These are phyloP conservation scores for Pleurotus djamor DNA, from an alignment of 768 basidiomycete genomes.

Conservation along the genomic window DNA sequence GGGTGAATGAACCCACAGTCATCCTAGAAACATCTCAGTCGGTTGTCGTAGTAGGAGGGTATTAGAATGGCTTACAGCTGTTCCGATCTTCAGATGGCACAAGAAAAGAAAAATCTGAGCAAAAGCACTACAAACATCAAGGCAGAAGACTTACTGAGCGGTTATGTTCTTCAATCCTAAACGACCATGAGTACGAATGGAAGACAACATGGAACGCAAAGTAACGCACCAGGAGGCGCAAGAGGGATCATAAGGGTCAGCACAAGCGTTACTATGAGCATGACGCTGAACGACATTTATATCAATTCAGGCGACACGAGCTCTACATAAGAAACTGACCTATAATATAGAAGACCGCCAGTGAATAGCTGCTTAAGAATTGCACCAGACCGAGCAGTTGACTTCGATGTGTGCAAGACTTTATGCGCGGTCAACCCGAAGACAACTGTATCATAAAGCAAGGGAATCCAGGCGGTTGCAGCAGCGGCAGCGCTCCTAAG, in stretches of 20 bases:
- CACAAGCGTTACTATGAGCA: constrained; percentile 43
- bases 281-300: constrained; percentile 27
- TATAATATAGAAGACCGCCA: constrained; percentile 47
- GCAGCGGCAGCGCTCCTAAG: constrained; percentile 35
- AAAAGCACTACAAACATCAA: constrained; percentile 11
- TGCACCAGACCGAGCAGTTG: constrained; percentile 23
- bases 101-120: neutral
- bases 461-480: constrained; percentile 48
- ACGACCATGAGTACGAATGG: neutral
- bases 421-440: constrained; percentile 35
- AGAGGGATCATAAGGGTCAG: constrained; percentile 43
- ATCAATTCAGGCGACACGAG: neutral
- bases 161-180: constrained; percentile 39
- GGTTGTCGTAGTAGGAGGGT: neutral
- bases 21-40: constrained; percentile 4
- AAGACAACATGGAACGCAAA: neutral
- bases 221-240: constrained; percentile 32
- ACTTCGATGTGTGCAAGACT: constrained; percentile 30
- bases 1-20: constrained; percentile 17
- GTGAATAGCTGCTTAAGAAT: constrained; percentile 37
- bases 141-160: constrained; percentile 36
- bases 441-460: constrained; percentile 44
- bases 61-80: constrained; percentile 27
- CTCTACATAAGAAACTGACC: constrained; percentile 18
- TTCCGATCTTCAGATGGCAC: constrained; percentile 26